Evolutionary conservation across 1,139 yeast species (phyloP).

Genomic region (Suhomyces bribrorum): DNA sequence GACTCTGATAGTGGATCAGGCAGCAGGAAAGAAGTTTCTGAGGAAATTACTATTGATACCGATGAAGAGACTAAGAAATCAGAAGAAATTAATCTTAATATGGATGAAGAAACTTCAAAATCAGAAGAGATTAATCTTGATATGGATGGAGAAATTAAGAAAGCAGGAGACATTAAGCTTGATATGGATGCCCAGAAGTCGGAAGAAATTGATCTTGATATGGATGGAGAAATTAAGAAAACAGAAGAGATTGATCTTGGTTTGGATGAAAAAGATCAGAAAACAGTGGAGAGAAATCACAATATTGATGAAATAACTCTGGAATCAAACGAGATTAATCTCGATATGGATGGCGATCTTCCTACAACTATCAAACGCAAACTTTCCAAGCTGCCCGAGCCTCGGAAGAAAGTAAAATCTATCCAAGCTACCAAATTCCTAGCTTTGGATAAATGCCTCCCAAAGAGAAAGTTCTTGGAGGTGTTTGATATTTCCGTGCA

Average conservation of each 20-base stretch:
- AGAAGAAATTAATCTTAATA: conserved; percentile 12
- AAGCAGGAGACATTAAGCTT: too few relatives aligned
- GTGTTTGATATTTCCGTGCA: conserved; percentile 30
- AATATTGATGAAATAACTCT: background rate
- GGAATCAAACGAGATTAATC: conserved; percentile 25
- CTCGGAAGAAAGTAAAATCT: background rate
- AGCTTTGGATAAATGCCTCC: conserved; percentile 84
- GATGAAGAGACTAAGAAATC: too few relatives aligned
- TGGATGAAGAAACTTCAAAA: conserved; percentile 8
- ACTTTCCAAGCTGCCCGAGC: background rate
- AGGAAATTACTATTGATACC: too few relatives aligned
- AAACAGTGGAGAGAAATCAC: background rate
- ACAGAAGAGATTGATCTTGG: conserved; percentile 15
- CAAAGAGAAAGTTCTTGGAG: conserved; percentile 56
- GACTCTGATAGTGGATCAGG: too few relatives aligned
- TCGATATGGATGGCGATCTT: conserved; percentile 35
- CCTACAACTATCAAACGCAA: conserved; percentile 8
- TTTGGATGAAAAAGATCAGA: conserved; percentile 12
- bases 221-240: background rate
- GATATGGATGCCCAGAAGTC: too few relatives aligned
- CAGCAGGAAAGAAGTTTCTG: too few relatives aligned
- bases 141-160: too few relatives aligned
- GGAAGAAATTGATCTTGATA: background rate
- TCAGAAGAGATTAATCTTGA: too few relatives aligned
- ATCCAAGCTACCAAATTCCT: conserved; percentile 53